phyloP scores from a whole-genome alignment of 345 rosid genomes.

The Salix udensis region DNA sequence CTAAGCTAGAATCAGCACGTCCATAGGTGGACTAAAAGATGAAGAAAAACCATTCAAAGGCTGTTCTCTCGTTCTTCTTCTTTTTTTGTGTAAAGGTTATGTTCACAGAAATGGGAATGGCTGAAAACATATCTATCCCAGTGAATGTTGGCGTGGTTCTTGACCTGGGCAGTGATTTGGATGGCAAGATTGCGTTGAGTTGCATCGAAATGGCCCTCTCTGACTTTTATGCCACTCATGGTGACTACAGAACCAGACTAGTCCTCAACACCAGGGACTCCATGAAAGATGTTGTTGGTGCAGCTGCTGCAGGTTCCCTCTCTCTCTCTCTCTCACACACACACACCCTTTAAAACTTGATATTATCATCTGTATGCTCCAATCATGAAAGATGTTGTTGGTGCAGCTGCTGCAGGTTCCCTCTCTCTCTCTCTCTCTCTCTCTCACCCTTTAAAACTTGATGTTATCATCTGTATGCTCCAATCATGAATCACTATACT shows the following conservation, averaged over 20 bases:
- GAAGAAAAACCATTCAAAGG: too few relatives aligned
- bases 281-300: constrained; percentile 21
- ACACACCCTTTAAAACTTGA: too few relatives aligned
- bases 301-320: constrained; percentile 29
- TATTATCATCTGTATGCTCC: too few relatives aligned
- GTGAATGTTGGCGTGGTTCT: constrained; percentile 38
- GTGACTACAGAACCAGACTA: constrained; percentile 29
- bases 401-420: constrained; percentile 29
- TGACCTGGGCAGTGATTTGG: constrained; percentile 10
- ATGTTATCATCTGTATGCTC: too few relatives aligned
- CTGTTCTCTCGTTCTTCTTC: too few relatives aligned
- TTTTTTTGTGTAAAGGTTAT: too few relatives aligned
- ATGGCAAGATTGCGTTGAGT: constrained; percentile 19
- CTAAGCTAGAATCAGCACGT: too few relatives aligned
- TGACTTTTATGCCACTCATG: constrained; percentile 20
- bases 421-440: too few relatives aligned
- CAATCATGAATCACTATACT: too few relatives aligned
- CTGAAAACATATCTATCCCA: neutral
- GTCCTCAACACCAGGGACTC: constrained; percentile 20
- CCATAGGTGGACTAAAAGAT: too few relatives aligned
- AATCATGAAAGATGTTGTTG: constrained; percentile 33
- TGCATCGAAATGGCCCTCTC: constrained; percentile 33
- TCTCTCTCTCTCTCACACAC: neutral
- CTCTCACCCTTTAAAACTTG: neutral
- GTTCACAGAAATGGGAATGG: too few relatives aligned